Percentiles rank a stretch among this genome's conserved stretches.
These are phyloP conservation scores for Scleromitrula shiraiana DNA, from an alignment of 2,329 filamentous ascomycete genomes.

Conservation along the genomic window DNA sequence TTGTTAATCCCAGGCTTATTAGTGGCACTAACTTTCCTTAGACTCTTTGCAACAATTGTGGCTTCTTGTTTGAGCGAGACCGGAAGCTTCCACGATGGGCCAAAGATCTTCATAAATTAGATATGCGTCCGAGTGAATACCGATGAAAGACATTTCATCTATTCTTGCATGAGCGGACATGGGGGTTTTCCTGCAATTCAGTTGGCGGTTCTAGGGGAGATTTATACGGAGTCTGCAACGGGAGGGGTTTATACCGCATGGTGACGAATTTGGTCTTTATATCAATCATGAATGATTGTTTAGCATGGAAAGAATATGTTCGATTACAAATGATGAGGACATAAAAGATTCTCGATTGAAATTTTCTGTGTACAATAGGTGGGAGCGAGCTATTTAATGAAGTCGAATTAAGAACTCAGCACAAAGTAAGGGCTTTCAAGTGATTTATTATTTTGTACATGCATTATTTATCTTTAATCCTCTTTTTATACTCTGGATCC, in stretches of 20 bases:
- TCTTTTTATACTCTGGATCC: no score
- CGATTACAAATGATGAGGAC: constrained; percentile 6
- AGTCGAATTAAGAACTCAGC: constrained; percentile 1
- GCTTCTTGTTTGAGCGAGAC: constrained; percentile 80
- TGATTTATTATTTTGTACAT: no score
- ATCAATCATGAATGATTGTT: constrained; percentile 5
- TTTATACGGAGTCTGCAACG: constrained; percentile 5
- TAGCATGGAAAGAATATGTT: constrained; percentile 1
- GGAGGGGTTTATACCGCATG: constrained; percentile 10
- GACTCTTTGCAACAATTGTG: constrained; percentile 91
- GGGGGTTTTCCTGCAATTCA: constrained; percentile 13
- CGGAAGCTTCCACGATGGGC: constrained; percentile 74
- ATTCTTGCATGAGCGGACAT: not conserved
- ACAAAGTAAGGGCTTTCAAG: no score
- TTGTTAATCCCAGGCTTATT: not conserved
- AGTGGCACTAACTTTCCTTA: constrained; percentile 18
- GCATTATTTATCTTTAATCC: no score
- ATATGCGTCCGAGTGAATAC: constrained; percentile 26
- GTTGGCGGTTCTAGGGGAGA: constrained; percentile 9
- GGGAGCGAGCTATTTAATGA: constrained; percentile 9
- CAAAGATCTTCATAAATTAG: constrained; percentile 52
- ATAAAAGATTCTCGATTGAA: not conserved
- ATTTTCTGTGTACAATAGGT: constrained; percentile 12
- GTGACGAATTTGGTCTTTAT: constrained; percentile 8
- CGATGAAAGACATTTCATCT: constrained; percentile 19